phyloP scores from a whole-genome alignment of 352 stramenopile genomes.

The Phytophthora fragariaefolia region DNA sequence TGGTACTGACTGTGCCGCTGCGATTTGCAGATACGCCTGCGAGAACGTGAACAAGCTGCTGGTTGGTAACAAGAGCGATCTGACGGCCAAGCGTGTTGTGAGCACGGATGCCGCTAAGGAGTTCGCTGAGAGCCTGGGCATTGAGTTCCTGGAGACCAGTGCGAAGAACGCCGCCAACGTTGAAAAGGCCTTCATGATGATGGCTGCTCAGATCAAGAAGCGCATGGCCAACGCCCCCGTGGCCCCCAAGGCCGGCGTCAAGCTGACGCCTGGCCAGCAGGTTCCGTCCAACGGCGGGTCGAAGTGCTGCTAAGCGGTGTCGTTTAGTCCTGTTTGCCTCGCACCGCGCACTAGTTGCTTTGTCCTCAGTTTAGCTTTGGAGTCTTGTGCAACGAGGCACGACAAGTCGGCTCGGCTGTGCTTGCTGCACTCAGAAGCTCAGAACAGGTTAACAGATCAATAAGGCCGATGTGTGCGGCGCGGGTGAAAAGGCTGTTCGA shows the following conservation, averaged over 20 bases:
- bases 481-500: conserved; percentile 37
- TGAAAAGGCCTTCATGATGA: conserved; percentile 94
- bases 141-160: conserved; percentile 91
- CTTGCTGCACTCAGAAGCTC: conserved; percentile 11
- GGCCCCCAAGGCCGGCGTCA: conserved; percentile 69
- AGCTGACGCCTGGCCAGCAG: conserved; percentile 66
- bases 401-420: conserved; percentile 7
- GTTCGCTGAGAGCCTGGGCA: conserved; percentile 87
- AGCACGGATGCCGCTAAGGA: conserved; percentile 94
- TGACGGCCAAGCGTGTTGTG: conserved; percentile 94
- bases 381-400: conserved; percentile 24
- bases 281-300: conserved; percentile 73
- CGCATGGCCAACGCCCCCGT: conserved; percentile 88
- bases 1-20: conserved; percentile 5
- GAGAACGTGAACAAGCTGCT: conserved; percentile 98
- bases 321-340: conserved; percentile 52
- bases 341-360: conserved; percentile 25
- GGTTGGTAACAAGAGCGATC: conserved; percentile 99
- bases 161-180: conserved; percentile 92
- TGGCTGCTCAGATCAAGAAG: conserved; percentile 93
- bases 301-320: conserved; percentile 85
- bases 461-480: conserved; percentile 24
- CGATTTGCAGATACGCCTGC: conserved; percentile 91
- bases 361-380: conserved; percentile 31
- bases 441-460: conserved; percentile 36